Evolutionary conservation across 306 rosid species (phyloP), one percentile per base, ranked within the genome.

Genomic region (Pterocarpus santalinus): DNA sequence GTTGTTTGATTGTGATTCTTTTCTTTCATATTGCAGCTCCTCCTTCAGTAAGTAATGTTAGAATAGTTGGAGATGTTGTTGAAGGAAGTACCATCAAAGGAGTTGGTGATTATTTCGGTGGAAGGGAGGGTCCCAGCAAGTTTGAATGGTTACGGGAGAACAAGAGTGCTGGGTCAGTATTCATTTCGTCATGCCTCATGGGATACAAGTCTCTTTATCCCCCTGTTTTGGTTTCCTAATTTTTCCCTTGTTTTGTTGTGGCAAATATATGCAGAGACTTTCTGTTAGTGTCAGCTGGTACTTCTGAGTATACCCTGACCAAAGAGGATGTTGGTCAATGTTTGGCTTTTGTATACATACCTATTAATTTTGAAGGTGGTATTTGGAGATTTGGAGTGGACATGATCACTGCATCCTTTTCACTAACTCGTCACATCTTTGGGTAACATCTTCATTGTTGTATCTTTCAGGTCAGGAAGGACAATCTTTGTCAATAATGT

Each of bases 111-210:
- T 95, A 95, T 87, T 92, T 95, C 85, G 99, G 99, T 76, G 99
- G 99, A 72, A 90, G 91, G 86, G 99, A 95, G 88, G 99, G 99
- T 53, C 99, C 99, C 52, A 95, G 98, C 97, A 93, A 92, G 84
- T 95, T 93, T 87, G 98, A 95, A 84, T 95, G 99, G 99, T 64
- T 90, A 81, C 84, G 91, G 62, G 90, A 92, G 87, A 89, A 81
- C 41, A 83, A 28, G 80, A 91, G 93, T 62, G 81, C 88, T 62
- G 93, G 99, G 99, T 95, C 33, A 82, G 98, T 92, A 80, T 67
- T 38, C 72, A 74, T 64, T 77, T 78, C 61, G 3, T 55, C 17
- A 49, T 43, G 41, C 74, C 78, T 80, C 22, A 11, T 22, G 12
- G 66, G 57, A 33, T 43, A 5, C 8, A 6, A 7, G 8, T 22